A percentile compares a stretch with the other conserved stretches of the same genome.
Evolutionary conservation across 192 early-diverging fungal genomes (phyloP).

Genomic region (Globomyces pollinis-pini): DNA sequence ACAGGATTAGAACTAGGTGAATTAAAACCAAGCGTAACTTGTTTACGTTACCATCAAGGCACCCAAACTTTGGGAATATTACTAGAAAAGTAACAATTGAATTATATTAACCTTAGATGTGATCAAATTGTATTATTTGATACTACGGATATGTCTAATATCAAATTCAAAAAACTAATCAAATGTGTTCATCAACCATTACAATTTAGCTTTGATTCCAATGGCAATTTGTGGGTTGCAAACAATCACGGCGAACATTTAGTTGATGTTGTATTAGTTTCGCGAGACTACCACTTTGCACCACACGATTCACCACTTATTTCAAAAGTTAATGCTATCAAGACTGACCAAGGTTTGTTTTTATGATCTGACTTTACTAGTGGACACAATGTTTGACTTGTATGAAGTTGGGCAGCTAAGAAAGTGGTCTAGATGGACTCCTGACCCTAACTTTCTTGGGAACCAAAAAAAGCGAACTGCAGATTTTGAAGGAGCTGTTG

Average conservation of each 20-base stretch:
- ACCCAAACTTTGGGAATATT: constrained; percentile 38
- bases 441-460: neutral
- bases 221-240: neutral
- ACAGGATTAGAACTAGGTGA: constrained; percentile 17
- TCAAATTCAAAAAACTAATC: neutral
- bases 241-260: neutral
- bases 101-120: neutral
- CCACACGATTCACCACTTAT: neutral
- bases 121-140: neutral
- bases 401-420: constrained; percentile 2
- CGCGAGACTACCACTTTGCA: too few species aligned
- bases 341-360: neutral
- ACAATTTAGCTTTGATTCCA: neutral
- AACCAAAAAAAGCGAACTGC: neutral
- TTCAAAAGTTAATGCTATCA: neutral
- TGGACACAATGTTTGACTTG: constrained; percentile 1
- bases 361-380: neutral
- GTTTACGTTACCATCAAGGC: constrained; percentile 25
- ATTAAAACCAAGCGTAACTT: constrained; percentile 21
- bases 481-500: neutral
- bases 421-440: neutral
- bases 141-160: neutral
- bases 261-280: neutral
- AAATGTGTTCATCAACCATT: neutral
- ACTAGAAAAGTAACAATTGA: constrained; percentile 4